These are phyloP conservation scores for Ogataea philodendri DNA, from an alignment of 805 yeast genomes.

Conservation along the genomic window DNA sequence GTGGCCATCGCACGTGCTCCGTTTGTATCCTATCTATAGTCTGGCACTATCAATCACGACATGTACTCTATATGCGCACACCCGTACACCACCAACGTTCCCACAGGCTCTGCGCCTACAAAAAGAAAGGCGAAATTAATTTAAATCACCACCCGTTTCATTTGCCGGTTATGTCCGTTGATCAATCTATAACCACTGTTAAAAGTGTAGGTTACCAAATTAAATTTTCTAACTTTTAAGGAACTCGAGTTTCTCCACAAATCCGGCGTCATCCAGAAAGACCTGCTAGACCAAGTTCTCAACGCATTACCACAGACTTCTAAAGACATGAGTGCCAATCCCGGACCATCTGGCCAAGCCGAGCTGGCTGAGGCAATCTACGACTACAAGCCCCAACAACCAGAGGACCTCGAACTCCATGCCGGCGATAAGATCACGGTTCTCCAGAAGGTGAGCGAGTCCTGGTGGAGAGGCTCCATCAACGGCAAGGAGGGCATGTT, in stretches of 20 bases:
- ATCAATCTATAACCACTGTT: constrained; percentile 74
- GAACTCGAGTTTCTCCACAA: constrained; percentile 80
- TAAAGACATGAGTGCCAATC: constrained; percentile 27
- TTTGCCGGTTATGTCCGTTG: constrained; percentile 41
- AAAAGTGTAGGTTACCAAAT: constrained; percentile 41
- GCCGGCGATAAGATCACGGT: constrained; percentile 71
- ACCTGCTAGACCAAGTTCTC: constrained; percentile 49
- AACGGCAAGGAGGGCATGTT: constrained; percentile 72
- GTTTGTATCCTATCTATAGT: constrained; percentile 42
- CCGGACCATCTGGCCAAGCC: constrained; percentile 8
- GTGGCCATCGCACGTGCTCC: constrained; percentile 72
- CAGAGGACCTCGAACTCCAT: constrained; percentile 64
- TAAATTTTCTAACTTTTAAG: constrained; percentile 17
- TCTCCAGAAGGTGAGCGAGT: constrained; percentile 68
- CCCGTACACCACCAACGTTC: constrained; percentile 7
- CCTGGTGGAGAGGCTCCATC: constrained; percentile 87
- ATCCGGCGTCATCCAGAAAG: constrained; percentile 65
- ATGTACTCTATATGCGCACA: constrained; percentile 2
- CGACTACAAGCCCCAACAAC: constrained; percentile 70
- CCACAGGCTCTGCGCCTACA: constrained; percentile 3
- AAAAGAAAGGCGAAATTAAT: constrained; percentile 4
- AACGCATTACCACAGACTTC: constrained; percentile 49
- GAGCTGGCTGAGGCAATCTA: constrained; percentile 67
- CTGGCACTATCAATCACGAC: constrained; percentile 1
- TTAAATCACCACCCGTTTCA: constrained; percentile 1